A percentile compares a stretch with the other conserved stretches of the same genome.
These are phyloP conservation scores for Diutina sp. DNA, from an alignment of 1,139 yeast species.

Conservation along the genomic window DNA sequence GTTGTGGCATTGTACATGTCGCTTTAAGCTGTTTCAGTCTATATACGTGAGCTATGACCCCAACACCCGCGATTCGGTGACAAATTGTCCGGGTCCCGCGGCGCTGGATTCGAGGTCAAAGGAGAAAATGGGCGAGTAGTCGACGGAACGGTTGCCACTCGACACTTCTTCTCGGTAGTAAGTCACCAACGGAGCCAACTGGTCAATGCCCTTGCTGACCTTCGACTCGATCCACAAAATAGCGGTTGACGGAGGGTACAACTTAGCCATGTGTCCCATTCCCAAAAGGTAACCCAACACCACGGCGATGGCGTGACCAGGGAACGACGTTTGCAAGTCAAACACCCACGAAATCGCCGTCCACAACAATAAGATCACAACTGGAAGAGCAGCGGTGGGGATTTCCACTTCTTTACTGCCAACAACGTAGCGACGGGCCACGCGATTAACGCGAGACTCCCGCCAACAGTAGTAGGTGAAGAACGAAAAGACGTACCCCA, in stretches of 20 bases:
- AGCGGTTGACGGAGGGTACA: slow-evolving; percentile 56
- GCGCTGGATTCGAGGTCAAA: slow-evolving; percentile 10
- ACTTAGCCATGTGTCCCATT: slow-evolving; percentile 37
- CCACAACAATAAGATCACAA: slow-evolving; percentile 36
- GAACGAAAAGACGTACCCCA: slow-evolving; percentile 71
- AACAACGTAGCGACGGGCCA: slow-evolving; percentile 15
- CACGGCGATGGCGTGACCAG: slow-evolving; percentile 51
- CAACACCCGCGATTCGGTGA: background rate
- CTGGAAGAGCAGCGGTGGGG: slow-evolving; percentile 55
- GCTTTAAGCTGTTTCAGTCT: background rate
- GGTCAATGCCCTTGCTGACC: slow-evolving; percentile 32
- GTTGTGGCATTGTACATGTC: too few species aligned
- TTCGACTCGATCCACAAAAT: slow-evolving; percentile 56
- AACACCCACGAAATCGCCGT: slow-evolving; percentile 18
- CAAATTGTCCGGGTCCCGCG: background rate
- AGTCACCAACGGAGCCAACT: slow-evolving; percentile 40
- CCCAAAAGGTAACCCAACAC: slow-evolving; percentile 35
- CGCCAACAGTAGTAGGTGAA: slow-evolving; percentile 49
- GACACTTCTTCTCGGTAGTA: slow-evolving; percentile 49
- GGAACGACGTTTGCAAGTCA: slow-evolving; percentile 51
- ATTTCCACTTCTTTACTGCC: slow-evolving; percentile 20
- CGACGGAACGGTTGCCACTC: background rate
- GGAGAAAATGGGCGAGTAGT: slow-evolving; percentile 21
- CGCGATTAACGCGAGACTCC: slow-evolving; percentile 42
- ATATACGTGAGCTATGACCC: background rate